Percentiles rank a stretch among this genome's conserved stretches.
Conservation (phyloP, 2,329 filamentous ascomycete genomes). For the Botryotinia globosa region DNA sequence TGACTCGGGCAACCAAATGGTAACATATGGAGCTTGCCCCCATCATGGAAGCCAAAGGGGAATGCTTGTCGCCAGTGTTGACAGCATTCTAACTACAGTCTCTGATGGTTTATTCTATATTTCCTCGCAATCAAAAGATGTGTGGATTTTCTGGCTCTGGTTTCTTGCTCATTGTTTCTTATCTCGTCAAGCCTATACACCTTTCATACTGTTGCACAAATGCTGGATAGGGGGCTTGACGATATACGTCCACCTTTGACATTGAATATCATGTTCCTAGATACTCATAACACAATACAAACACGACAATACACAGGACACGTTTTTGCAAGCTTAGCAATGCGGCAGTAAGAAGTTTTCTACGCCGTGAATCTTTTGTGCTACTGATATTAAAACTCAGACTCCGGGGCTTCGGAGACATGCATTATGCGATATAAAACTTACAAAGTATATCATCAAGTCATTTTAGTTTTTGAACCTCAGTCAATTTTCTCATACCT, state of each 20-base stretch:
- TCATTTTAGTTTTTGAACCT: not conserved
- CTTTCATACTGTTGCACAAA: not conserved
- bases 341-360: not conserved
- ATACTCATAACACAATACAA: not conserved
- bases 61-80: constrained; percentile 5
- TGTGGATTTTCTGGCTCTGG: not conserved
- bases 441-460: not conserved
- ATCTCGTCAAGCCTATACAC: not conserved
- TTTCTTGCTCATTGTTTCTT: too few species aligned
- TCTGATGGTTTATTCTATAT: too few species aligned
- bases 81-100: not conserved
- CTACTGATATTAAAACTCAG: not conserved
- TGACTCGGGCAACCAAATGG: not conserved
- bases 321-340: not conserved
- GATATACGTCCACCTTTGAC: not conserved
- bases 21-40: too few species aligned
- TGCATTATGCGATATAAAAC: not conserved
- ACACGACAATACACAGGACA: not conserved
- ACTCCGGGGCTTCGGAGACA: not conserved
- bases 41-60: not conserved
- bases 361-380: not conserved
- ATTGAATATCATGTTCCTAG: not conserved
- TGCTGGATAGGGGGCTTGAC: not conserved
- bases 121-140: not conserved
- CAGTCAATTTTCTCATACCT: not conserved